Evolutionary conservation across 2,329 filamentous ascomycete genomes (phyloP), one percentile per base, ranked within the genome.

Genomic region (Cordyceps tenuipes): DNA sequence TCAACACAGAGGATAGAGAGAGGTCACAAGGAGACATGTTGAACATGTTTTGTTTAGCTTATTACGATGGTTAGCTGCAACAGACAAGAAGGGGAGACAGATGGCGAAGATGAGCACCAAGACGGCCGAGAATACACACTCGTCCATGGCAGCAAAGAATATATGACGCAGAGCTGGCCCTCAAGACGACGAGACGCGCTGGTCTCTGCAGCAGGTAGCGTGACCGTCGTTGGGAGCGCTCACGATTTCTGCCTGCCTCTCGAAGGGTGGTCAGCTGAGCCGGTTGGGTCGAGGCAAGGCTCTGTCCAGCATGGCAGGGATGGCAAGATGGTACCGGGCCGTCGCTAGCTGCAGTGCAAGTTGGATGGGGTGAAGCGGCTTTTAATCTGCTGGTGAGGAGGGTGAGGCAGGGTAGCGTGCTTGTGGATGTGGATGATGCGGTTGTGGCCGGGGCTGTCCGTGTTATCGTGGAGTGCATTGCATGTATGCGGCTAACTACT

Each of bases 361-460:
- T 23, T 23, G 23, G 23, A 21, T 6, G 19, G 53, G n/a, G 48
- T 47, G 26, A 13, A 43, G 19, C 29, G 23, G 31, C 43, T 21
- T 21, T 48, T 39, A 8, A 17, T n/a, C 39, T 43, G 6, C 39
- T 43, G n/a, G 15, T n/a, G 39, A 15, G n/a, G 21, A n/a, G 15
- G 3, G 8, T 13, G 21, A 17, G 39, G 4, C 3, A 15, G 5
- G 56, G 56, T 51, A 46, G 39, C 39, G 56, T 58, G 56, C 56
- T 58, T 52, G 39, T 26, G 48, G 47, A 23, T 44, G 47, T 34
- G 56, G 47, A 58, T 58, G 56, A 51, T 58, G 56, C 36, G 7
- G 56, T 50, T 51, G 46, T 21, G 21, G 0, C 12, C 55, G 19
- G 39, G 48, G 56, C 36, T 58, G 34, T 36, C 46, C 21, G 41